Conservation (phyloP, 495 filamentous ascomycete genomes). For the Xylaria intraflava region DNA sequence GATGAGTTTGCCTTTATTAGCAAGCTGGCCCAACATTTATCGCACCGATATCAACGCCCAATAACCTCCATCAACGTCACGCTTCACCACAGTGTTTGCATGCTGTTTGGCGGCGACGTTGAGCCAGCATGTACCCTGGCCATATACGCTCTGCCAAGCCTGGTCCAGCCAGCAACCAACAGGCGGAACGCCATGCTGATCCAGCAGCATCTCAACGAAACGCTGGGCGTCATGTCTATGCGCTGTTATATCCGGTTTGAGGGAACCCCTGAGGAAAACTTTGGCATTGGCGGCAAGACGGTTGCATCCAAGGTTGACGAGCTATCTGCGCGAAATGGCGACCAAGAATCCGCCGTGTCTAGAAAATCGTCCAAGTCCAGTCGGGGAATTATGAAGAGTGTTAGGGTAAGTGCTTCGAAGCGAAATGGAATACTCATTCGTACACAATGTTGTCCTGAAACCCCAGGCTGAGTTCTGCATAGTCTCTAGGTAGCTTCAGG, state of each 20-base stretch:
- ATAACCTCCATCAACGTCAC: slow-evolving; percentile 65
- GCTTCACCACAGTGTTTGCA: slow-evolving; percentile 64
- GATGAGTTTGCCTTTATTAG: slow-evolving; percentile 65
- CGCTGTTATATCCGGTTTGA: slow-evolving; percentile 67
- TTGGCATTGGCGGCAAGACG: slow-evolving; percentile 65
- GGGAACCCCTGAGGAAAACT: slow-evolving; percentile 59
- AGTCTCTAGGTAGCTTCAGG: slow-evolving; percentile 25
- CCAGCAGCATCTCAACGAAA: slow-evolving; percentile 59
- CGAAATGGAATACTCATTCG: neutral
- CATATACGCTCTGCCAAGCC: slow-evolving; percentile 60
- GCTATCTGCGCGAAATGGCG: slow-evolving; percentile 27
- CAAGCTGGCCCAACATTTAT: slow-evolving; percentile 60
- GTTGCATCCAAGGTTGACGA: slow-evolving; percentile 61
- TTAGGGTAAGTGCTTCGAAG: slow-evolving; percentile 17
- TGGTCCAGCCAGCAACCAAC: slow-evolving; percentile 71
- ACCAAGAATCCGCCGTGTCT: slow-evolving; percentile 17
- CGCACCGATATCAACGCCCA: slow-evolving; percentile 64
- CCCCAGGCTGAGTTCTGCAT: slow-evolving; percentile 11
- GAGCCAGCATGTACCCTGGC: slow-evolving; percentile 78
- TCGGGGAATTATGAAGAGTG: slow-evolving; percentile 19
- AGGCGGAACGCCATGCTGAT: slow-evolving; percentile 74
- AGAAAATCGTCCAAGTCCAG: slow-evolving; percentile 21
- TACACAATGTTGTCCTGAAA: neutral
- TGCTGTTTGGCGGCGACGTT: slow-evolving; percentile 66
- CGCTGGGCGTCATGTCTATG: slow-evolving; percentile 54